These are phyloP conservation scores for Phytophthora pistaciae DNA, from an alignment of 352 stramenopile species.

Conservation along the genomic window DNA sequence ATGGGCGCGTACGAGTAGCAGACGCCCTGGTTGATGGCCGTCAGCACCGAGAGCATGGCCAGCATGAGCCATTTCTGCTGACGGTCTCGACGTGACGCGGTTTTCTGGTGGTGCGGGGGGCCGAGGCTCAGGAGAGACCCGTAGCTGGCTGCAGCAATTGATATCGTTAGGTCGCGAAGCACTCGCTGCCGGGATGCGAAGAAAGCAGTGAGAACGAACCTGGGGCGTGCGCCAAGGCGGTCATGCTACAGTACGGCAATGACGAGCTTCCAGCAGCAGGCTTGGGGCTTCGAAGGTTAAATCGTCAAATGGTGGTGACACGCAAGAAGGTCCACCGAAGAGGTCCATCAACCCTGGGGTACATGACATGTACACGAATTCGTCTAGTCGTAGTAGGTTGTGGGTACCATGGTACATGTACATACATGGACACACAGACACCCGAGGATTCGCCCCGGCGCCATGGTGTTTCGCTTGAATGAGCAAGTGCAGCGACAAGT, in stretches of 20 bases:
- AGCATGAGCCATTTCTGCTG: conserved; percentile 60
- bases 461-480: no score
- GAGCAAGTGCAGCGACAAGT: no score
- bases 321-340: not conserved
- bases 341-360: no score
- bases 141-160: not conserved
- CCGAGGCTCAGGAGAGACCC: not conserved
- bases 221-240: not conserved
- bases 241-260: not conserved
- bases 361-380: no score
- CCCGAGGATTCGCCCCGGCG: no score
- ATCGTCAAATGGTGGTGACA: not conserved
- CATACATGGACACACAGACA: no score
- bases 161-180: not conserved
- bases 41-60: conserved; percentile 64
- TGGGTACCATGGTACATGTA: no score
- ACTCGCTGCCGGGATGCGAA: not conserved
- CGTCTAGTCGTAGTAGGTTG: no score
- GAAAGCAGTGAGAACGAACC: not conserved
- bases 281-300: not conserved
- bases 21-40: conserved; percentile 74
- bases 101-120: not conserved
- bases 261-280: not conserved
- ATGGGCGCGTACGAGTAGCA: conserved; percentile 87
- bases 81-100: not conserved